Base-by-base conservation (phyloP, 179 eudicot species). In the Corrigiola litoralis region DNA sequence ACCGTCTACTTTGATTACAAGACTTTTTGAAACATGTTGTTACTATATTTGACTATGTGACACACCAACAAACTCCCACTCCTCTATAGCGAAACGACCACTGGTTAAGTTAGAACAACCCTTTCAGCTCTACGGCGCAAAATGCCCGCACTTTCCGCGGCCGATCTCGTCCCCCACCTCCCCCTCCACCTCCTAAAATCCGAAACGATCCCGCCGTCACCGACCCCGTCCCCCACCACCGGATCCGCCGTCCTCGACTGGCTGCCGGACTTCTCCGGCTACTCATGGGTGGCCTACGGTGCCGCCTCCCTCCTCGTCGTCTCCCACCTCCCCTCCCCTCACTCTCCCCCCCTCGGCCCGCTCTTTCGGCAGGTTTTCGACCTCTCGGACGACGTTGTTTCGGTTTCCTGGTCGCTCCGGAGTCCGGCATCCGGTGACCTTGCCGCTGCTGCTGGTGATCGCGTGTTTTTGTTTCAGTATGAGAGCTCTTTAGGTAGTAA, bases 231-330 rank as follows among this genome's bases (percentile, higher is more conserved):
- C 29, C 27, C 52, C 3, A 67, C 63, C 47, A 67, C 77, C 50
- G 79, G 66, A 49, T 68, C 95, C 67, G 31, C 79, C 63, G 57
- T 75, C 65, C 36, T 82, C 5, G 96, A 88, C 71, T 90, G 86
- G 82, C 34, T 84, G 21, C 89, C 87, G 42, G 94, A 94, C 38
- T 87, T 87, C 73, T 79, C 83, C 69, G 96, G 96, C 0, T 57
- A 86, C 86, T 79, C 99, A 74, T 94, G 99, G 99, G 74, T 86
- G 33, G 95, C 97, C 28, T 94, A 90, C 61, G 99, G 88, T 44
- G 96, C 97, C 24, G 72, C 90, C 21, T 83, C 97, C 48, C 97
- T 95, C 55, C 80, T 91, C 54, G 97, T 95, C 61, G 77, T 95
- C 70, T 85, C 95, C 64, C 97, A 90, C 76, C 72, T 88, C 53